Percentiles rank a stretch among this genome's conserved stretches.
phyloP scores from a whole-genome alignment of 2,329 filamentous ascomycete genomes.

The Pestalotiopsis sp. region DNA sequence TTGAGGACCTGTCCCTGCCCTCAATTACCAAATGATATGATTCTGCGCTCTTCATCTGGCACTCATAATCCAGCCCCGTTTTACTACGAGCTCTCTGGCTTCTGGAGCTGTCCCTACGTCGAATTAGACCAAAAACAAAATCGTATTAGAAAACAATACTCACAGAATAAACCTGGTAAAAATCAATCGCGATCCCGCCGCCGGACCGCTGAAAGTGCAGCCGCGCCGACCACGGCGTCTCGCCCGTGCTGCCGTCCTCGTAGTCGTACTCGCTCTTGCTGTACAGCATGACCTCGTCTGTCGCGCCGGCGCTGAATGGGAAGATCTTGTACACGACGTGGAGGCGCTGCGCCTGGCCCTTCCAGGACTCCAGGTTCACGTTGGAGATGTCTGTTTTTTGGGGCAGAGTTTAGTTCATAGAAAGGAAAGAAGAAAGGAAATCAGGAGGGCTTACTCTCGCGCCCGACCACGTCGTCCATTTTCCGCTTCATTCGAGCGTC shows the following conservation, averaged over 20 bases:
- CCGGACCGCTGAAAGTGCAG: neutral
- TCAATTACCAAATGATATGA: neutral
- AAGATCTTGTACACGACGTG: neutral
- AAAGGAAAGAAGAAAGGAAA: neutral
- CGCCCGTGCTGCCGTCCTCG: neutral
- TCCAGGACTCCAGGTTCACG: neutral
- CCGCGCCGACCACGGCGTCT: neutral
- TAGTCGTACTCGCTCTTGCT: neutral
- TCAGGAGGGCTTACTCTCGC: neutral
- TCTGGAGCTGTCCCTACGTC: neutral
- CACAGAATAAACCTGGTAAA: neutral
- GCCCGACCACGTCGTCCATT: neutral
- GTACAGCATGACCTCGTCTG: neutral
- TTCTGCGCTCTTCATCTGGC: neutral
- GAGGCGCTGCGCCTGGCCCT: neutral
- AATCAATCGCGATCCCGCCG: neutral
- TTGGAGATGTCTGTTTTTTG: neutral
- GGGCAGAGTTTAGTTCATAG: neutral
- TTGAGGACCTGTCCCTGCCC: neutral
- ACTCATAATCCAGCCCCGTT: neutral
- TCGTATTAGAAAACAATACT: neutral
- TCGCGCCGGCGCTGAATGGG: neutral
- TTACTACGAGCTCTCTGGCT: neutral
- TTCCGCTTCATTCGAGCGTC: neutral
- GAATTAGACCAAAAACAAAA: neutral